These are phyloP conservation scores for Mucor indicus DNA, from an alignment of 371 early-diverging fungal genomes.

Conservation along the genomic window DNA sequence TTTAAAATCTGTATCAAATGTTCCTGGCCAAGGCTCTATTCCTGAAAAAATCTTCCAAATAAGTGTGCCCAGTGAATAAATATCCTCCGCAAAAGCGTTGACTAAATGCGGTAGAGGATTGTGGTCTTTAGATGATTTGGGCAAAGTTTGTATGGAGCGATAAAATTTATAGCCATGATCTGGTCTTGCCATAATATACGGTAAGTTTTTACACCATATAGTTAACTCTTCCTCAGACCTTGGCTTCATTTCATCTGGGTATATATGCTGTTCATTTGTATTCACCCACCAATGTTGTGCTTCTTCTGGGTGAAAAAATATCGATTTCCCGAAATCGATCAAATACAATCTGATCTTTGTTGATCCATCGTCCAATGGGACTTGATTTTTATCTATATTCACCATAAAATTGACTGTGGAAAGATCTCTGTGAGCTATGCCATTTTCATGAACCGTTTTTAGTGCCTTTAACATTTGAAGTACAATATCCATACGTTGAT, in stretches of 20 bases:
- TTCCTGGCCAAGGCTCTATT: constrained; percentile 64
- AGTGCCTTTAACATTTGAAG: constrained; percentile 53
- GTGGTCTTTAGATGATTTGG: constrained; percentile 45
- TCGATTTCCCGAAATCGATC: constrained; percentile 66
- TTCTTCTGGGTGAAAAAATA: constrained; percentile 46
- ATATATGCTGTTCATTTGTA: constrained; percentile 22
- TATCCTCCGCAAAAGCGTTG: constrained; percentile 59
- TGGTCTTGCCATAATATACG: constrained; percentile 51
- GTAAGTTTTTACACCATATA: constrained; percentile 44
- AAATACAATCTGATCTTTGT: constrained; percentile 43
- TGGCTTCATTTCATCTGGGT: constrained; percentile 36
- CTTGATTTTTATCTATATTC: neutral
- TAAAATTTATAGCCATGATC: constrained; percentile 61
- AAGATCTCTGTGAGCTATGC: constrained; percentile 62
- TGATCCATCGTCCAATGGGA: constrained; percentile 45
- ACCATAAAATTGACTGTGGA: constrained; percentile 64
- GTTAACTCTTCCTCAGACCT: constrained; percentile 34
- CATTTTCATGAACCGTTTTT: constrained; percentile 48
- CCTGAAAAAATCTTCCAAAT: constrained; percentile 62
- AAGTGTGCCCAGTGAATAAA: constrained; percentile 58
- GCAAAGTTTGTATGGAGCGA: constrained; percentile 58
- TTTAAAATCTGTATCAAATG: constrained; percentile 59
- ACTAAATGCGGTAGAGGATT: constrained; percentile 41
- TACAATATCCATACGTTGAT: constrained; percentile 53
- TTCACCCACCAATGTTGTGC: constrained; percentile 53